These are phyloP conservation scores for Gymnopus androsaceus DNA, from an alignment of 1,284 basidiomycete genomes.

Conservation along the genomic window DNA sequence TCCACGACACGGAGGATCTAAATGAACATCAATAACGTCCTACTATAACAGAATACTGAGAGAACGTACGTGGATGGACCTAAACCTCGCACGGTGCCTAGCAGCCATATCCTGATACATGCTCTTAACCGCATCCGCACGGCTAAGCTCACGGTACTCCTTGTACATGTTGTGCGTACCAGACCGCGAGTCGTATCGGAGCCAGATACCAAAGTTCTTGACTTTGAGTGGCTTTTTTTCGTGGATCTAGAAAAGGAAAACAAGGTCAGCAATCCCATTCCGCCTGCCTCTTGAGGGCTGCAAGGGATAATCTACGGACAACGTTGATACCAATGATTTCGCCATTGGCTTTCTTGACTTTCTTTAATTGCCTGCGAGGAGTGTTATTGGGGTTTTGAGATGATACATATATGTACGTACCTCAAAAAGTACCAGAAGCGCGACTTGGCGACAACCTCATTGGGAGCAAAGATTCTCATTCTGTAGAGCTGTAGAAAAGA, in stretches of 20 bases:
- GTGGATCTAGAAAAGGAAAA: slow-evolving; percentile 67
- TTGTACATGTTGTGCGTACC: slow-evolving; percentile 98
- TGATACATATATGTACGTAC: slow-evolving; percentile 41
- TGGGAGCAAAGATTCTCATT: slow-evolving; percentile 99
- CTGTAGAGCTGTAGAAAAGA: too few relatives aligned
- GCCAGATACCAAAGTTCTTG: slow-evolving; percentile 99
- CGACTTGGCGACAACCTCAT: slow-evolving; percentile 98
- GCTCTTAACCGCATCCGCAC: slow-evolving; percentile 94
- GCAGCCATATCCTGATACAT: slow-evolving; percentile 99
- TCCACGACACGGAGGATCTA: slow-evolving; percentile 93
- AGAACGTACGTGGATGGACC: slow-evolving; percentile 87
- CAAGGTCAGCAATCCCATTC: slow-evolving; percentile 68
- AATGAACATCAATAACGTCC: too few relatives aligned
- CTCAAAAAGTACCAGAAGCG: slow-evolving; percentile 99
- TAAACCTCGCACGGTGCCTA: slow-evolving; percentile 80
- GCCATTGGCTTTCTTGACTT: slow-evolving; percentile 99
- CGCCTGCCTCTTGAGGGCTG: slow-evolving; percentile 86
- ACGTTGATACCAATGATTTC: slow-evolving; percentile 98
- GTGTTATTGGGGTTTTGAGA: background rate
- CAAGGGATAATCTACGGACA: slow-evolving; percentile 86
- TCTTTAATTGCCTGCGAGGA: too few relatives aligned
- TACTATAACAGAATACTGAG: too few relatives aligned
- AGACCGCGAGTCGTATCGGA: slow-evolving; percentile 97
- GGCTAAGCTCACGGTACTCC: slow-evolving; percentile 96
- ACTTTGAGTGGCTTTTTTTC: slow-evolving; percentile 98